Conservation (phyloP, 2,329 filamentous ascomycete species). For the Aspergillus spinulosporus region DNA sequence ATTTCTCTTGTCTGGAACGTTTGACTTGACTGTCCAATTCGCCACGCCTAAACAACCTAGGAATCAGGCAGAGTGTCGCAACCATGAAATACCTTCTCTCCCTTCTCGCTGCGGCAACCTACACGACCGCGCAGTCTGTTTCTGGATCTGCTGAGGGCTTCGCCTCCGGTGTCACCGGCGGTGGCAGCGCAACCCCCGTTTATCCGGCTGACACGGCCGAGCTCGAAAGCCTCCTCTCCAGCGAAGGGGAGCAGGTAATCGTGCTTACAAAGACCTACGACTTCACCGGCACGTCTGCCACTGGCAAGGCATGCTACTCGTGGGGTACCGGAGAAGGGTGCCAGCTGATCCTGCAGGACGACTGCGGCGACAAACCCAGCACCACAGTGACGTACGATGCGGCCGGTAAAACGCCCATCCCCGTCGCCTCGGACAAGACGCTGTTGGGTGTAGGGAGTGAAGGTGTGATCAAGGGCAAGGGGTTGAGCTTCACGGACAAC, state of each 20-base stretch:
- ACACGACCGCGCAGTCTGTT: constrained; percentile 11
- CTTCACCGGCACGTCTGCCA: constrained; percentile 21
- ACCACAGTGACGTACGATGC: constrained; percentile 49
- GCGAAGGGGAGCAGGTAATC: constrained; percentile 56
- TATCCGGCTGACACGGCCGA: constrained; percentile 54
- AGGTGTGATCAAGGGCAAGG: constrained; percentile 58
- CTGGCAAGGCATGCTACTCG: constrained; percentile 27
- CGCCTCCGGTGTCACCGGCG: constrained; percentile 57
- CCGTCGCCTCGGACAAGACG: constrained; percentile 57
- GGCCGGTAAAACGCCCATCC: constrained; percentile 51
- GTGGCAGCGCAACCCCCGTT: constrained; percentile 54
- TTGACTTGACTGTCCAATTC: neutral
- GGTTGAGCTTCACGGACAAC: constrained; percentile 46
- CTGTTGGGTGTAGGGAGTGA: constrained; percentile 53
- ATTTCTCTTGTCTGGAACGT: neutral
- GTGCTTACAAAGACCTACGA: constrained; percentile 54
- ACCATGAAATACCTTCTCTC: neutral
- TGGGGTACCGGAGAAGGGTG: constrained; percentile 33
- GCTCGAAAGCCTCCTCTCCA: constrained; percentile 57
- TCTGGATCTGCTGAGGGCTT: constrained; percentile 44
- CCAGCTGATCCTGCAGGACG: constrained; percentile 56
- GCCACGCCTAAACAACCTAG: neutral
- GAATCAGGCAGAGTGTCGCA: neutral
- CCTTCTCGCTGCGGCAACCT: neutral
- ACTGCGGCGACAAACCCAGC: constrained; percentile 56